Conservation (phyloP, 805 yeast genomes). For the Saccharomyces jurei region DNA sequence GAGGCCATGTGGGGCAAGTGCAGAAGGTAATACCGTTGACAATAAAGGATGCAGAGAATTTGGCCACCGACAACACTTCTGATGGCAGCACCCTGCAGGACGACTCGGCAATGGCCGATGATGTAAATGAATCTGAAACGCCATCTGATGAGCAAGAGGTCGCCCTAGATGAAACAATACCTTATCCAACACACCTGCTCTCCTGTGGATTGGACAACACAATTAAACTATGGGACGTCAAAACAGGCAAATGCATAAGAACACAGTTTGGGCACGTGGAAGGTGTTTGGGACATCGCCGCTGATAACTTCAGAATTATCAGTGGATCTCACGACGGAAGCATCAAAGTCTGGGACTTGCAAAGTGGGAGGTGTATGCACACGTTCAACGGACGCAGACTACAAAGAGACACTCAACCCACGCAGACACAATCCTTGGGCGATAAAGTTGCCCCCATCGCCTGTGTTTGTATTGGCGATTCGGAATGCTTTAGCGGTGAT, state of each 20-base stretch:
- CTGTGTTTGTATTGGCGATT: conserved; percentile 82
- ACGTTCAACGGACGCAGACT: conserved; percentile 60
- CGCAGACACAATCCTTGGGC: background rate
- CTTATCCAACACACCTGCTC: conserved; percentile 71
- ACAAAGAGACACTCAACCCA: conserved; percentile 5
- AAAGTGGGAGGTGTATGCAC: conserved; percentile 88
- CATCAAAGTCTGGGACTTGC: conserved; percentile 94
- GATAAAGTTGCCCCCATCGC: conserved; percentile 29
- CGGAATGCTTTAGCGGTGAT: conserved; percentile 82
- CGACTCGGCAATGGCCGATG: conserved; percentile 4
- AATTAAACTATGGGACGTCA: conserved; percentile 84
- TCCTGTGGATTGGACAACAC: conserved; percentile 90
- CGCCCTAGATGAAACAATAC: conserved; percentile 22
- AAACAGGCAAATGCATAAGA: conserved; percentile 77
- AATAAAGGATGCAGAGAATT: conserved; percentile 54
- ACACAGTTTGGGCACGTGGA: conserved; percentile 97
- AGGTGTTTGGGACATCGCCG: conserved; percentile 96
- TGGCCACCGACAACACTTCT: conserved; percentile 35
- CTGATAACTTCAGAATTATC: conserved; percentile 89
- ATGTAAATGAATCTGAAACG: background rate
- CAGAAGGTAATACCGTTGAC: conserved; percentile 85
- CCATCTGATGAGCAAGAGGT: conserved; percentile 11
- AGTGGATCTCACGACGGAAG: conserved; percentile 91
- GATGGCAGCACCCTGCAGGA: conserved; percentile 13
- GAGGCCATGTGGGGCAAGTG: conserved; percentile 90